Conservation (phyloP, 441 rosid genomes). For the Adansonia grandidieri region DNA sequence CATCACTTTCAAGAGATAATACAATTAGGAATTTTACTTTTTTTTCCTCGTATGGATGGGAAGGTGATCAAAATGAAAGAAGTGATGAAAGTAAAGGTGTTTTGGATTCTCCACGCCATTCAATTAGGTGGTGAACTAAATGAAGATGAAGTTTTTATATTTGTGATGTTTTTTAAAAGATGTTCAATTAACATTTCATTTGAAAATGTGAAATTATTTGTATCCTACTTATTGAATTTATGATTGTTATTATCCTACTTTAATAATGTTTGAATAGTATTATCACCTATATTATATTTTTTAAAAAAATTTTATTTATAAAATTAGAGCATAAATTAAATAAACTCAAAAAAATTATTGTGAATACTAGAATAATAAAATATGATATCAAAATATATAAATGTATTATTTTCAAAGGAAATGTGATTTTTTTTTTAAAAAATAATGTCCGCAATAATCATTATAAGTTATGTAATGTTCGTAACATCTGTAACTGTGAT, state of each 20-base stretch:
- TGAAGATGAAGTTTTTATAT: neutral
- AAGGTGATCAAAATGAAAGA: too few relatives aligned
- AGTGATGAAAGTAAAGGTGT: too few relatives aligned
- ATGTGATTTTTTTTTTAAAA: too few relatives aligned
- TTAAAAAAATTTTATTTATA: neutral
- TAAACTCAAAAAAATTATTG: neutral
- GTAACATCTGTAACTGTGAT: too few relatives aligned
- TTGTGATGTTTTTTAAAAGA: neutral
- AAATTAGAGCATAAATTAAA: neutral
- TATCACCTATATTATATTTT: neutral
- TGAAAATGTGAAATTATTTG: neutral
- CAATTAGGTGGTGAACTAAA: too few relatives aligned
- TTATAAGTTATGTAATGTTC: too few relatives aligned
- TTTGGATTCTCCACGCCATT: too few relatives aligned
- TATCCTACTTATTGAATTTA: neutral
- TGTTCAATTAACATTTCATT: neutral
- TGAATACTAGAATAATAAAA: neutral
- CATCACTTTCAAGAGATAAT: too few relatives aligned
- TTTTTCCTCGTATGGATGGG: neutral
- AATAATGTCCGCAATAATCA: too few relatives aligned
- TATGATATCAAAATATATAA: neutral
- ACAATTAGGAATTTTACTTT: too few relatives aligned
- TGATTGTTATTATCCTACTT: neutral
- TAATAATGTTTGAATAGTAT: neutral
- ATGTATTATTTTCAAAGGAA: neutral